phyloP scores from a whole-genome alignment of 495 filamentous ascomycete species.

The Echria macrotheca region DNA sequence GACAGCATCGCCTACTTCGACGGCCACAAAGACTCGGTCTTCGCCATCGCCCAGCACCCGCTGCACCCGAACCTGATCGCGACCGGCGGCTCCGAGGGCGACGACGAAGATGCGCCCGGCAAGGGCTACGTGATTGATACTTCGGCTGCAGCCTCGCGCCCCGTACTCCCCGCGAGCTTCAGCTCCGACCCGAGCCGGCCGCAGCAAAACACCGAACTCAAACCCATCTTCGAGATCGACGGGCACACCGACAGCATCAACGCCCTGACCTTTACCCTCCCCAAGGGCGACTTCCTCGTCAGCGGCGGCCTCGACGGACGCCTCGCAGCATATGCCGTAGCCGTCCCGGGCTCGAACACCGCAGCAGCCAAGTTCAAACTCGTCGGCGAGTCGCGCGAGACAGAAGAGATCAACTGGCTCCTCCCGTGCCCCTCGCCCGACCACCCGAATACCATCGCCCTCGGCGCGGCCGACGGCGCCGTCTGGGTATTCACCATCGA shows the following conservation, averaged over 20 bases:
- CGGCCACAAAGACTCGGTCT: conserved; percentile 78
- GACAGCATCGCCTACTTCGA: conserved; percentile 92
- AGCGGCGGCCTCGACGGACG: conserved; percentile 82
- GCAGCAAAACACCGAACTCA: conserved; percentile 48
- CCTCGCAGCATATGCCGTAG: conserved; percentile 60
- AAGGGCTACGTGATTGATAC: conserved; percentile 73
- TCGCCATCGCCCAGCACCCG: conserved; percentile 90
- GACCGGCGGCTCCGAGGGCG: conserved; percentile 81
- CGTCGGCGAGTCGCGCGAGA: conserved; percentile 68
- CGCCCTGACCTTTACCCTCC: conserved; percentile 75
- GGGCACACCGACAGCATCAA: conserved; percentile 92
- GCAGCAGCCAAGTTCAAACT: conserved; percentile 70
- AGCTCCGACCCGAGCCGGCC: conserved; percentile 56
- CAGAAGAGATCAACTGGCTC: conserved; percentile 93
- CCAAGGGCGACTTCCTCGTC: conserved; percentile 75
- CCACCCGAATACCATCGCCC: conserved; percentile 75
- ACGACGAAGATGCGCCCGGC: conserved; percentile 55
- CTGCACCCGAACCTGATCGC: conserved; percentile 69
- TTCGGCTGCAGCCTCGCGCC: conserved; percentile 53
- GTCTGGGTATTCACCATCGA: conserved; percentile 93
- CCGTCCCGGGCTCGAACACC: conserved; percentile 61
- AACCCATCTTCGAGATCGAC: conserved; percentile 61
- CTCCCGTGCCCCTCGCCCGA: conserved; percentile 62
- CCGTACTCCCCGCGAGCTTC: conserved; percentile 69
- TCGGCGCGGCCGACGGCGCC: conserved; percentile 87